Evolutionary conservation across 148 eudicot species (phyloP).

Genomic region (Silene uniflora): DNA sequence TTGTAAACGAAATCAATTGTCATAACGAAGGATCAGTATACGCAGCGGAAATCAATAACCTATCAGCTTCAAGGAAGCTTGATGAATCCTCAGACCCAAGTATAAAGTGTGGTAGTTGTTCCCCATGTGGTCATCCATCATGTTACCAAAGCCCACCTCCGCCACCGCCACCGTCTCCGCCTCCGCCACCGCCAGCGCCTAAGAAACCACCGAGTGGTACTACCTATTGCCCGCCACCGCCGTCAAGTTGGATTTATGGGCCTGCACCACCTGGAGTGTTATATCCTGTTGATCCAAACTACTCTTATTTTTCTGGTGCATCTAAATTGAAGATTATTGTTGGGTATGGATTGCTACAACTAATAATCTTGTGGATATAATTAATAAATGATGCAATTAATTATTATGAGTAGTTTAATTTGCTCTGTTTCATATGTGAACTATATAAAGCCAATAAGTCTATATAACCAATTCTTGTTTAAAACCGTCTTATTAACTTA

Average conservation of each 20-base stretch:
- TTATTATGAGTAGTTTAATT: no score
- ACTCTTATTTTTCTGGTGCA: slow-evolving; percentile 5
- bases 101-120: slow-evolving; percentile 40
- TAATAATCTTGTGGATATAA: background rate
- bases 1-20: background rate
- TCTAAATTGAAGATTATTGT: background rate
- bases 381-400: background rate
- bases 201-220: slow-evolving; percentile 13
- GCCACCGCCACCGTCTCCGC: slow-evolving; percentile 22
- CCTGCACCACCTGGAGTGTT: slow-evolving; percentile 21
- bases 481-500: no score
- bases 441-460: no score
- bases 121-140: slow-evolving; percentile 29
- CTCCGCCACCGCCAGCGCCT: slow-evolving; percentile 25
- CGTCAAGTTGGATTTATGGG: slow-evolving; percentile 23
- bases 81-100: slow-evolving; percentile 24
- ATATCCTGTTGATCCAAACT: slow-evolving; percentile 24
- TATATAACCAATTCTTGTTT: no score
- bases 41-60: background rate
- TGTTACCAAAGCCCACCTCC: slow-evolving; percentile 35
- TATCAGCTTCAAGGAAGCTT: slow-evolving; percentile 20
- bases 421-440: background rate
- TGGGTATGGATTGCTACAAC: slow-evolving; percentile 12
- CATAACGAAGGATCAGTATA: no score
- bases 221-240: slow-evolving; percentile 37